Evolutionary conservation across 306 rosid genomes (phyloP).

Genomic region (Castanopsis chinensis): DNA sequence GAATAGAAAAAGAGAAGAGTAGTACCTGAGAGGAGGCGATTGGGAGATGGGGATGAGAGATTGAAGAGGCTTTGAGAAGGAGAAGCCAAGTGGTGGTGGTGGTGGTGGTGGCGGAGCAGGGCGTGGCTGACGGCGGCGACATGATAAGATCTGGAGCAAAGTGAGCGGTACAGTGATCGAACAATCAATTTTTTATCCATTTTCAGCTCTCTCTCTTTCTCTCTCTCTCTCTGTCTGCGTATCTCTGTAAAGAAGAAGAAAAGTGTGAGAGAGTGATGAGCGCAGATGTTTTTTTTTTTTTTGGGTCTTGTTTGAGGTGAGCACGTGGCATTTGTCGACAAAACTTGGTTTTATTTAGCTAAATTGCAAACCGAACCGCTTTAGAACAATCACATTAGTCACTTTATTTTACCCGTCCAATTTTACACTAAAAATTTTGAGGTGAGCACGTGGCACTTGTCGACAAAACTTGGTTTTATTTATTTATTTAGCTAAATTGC

Average conservation of each 20-base stretch:
- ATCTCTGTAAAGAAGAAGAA: not conserved
- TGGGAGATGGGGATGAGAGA: conserved; percentile 27
- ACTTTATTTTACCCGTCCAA: too few species aligned
- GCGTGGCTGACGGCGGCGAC: conserved; percentile 28
- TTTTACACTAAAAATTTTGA: too few species aligned
- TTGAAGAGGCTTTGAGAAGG: conserved; percentile 31
- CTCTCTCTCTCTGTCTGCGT: not conserved
- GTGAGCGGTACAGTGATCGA: conserved; percentile 62
- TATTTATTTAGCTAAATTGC: too few species aligned
- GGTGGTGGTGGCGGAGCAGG: conserved; percentile 11
- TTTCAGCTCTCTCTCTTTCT: not conserved
- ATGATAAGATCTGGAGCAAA: conserved; percentile 55
- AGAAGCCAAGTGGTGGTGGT: conserved; percentile 17
- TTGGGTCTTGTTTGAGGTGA: not conserved
- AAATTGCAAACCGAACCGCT: too few species aligned
- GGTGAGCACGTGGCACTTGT: too few species aligned
- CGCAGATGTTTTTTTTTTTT: not conserved
- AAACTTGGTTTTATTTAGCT: not conserved
- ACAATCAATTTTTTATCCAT: conserved; percentile 61
- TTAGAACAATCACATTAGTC: too few species aligned
- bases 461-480: too few species aligned
- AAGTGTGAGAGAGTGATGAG: not conserved
- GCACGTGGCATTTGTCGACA: not conserved
- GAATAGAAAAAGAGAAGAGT: not conserved
- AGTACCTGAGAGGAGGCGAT: conserved; percentile 36